A percentile compares a stretch with the other conserved stretches of the same genome.
These are phyloP conservation scores for Psidium guajava DNA, from an alignment of 345 rosid genomes.

Conservation along the genomic window DNA sequence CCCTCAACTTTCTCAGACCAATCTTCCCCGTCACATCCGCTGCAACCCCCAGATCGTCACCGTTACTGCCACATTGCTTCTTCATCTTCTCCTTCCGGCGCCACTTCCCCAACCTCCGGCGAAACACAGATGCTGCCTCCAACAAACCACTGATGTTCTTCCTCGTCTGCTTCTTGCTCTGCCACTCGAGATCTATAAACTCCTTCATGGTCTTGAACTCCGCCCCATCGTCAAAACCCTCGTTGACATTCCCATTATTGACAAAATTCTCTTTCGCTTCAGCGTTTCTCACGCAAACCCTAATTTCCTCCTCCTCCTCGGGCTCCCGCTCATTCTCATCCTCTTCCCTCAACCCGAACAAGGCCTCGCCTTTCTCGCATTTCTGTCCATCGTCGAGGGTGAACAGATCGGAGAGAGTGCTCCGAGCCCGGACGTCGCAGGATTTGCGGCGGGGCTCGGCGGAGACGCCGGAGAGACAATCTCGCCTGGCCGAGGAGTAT, in stretches of 20 bases:
- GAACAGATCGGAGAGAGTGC: constrained; percentile 38
- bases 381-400: constrained; percentile 9
- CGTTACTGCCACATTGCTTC: constrained; percentile 4
- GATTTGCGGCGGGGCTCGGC: constrained; percentile 45
- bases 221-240: constrained; percentile 24
- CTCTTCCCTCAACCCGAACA: constrained; percentile 6
- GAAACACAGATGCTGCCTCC: constrained; percentile 47
- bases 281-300: background rate
- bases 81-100: constrained; percentile 37
- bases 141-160: constrained; percentile 34
- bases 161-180: constrained; percentile 33
- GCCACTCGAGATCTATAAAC: constrained; percentile 63
- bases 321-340: background rate
- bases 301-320: constrained; percentile 2
- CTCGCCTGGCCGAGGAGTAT: constrained; percentile 20
- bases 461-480: constrained; percentile 9
- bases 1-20: constrained; percentile 18
- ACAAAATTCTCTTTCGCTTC: background rate
- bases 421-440: constrained; percentile 40
- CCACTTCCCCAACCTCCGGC: constrained; percentile 49
- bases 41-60: constrained; percentile 5
- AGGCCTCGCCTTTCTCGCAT: background rate
- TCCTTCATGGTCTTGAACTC: constrained; percentile 68
- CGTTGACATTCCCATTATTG: constrained; percentile 2
- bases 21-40: constrained; percentile 23